Evolutionary conservation across 805 yeast genomes (phyloP).

Genomic region (Saturnispora quitensis): DNA sequence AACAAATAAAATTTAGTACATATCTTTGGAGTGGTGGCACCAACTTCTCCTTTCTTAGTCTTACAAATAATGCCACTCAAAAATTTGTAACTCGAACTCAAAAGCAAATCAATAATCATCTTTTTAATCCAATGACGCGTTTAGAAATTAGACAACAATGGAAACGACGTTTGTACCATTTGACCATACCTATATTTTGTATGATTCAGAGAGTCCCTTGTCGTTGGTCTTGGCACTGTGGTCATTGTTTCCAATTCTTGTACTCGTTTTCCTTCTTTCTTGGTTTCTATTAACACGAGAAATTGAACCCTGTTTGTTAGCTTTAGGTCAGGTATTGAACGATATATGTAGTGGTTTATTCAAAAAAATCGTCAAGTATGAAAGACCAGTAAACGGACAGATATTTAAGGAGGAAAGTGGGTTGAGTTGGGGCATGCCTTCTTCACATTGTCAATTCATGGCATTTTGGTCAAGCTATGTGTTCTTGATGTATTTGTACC

Average conservation of each 20-base stretch:
- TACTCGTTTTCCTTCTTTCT: constrained; percentile 70
- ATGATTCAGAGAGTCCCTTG: constrained; percentile 55
- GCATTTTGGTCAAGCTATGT: constrained; percentile 66
- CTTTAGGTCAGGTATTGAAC: constrained; percentile 76
- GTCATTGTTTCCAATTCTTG: constrained; percentile 72
- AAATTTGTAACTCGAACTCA: background rate
- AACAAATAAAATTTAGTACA: no score
- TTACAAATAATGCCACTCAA: no score
- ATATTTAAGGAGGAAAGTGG: constrained; percentile 24
- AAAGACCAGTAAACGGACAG: constrained; percentile 54
- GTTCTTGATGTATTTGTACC: constrained; percentile 38
- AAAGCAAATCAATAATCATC: background rate
- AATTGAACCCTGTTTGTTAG: constrained; percentile 72
- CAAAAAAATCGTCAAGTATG: constrained; percentile 56
- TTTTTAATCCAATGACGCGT: background rate
- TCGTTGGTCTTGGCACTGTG: constrained; percentile 59
- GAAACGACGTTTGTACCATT: constrained; percentile 40
- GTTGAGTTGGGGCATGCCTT: constrained; percentile 85
- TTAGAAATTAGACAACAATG: background rate
- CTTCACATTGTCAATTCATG: constrained; percentile 95
- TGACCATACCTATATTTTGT: constrained; percentile 79
- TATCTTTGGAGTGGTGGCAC: no score
- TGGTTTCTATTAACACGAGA: constrained; percentile 81
- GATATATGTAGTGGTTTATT: constrained; percentile 64
- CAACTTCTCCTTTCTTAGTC: no score